Percentiles rank a stretch among this genome's conserved stretches.
phyloP scores from a whole-genome alignment of 73 alveolate species.

The Effrenium voratum region DNA sequence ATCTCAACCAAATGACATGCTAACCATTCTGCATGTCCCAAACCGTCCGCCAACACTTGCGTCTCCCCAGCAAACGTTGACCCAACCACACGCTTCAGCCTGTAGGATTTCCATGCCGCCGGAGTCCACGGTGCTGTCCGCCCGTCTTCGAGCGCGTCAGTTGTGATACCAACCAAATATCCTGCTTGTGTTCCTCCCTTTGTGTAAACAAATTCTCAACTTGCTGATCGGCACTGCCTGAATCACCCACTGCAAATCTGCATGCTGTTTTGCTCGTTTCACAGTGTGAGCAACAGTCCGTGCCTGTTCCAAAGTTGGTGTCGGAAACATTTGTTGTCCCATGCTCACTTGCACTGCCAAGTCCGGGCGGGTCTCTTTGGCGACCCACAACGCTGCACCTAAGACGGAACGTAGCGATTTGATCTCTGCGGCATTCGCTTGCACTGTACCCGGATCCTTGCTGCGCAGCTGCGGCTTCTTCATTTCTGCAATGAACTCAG shows the following conservation, averaged over 20 bases:
- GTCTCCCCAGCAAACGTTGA: not conserved
- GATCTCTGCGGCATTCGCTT: not conserved
- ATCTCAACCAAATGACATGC: not conserved
- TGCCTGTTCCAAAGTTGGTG: not conserved
- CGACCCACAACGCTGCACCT: not conserved
- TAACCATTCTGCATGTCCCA: not conserved
- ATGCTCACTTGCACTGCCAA: not conserved
- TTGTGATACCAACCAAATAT: not conserved
- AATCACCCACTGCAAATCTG: not conserved
- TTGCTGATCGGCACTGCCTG: not conserved
- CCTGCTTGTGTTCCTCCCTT: slow-evolving; percentile 8
- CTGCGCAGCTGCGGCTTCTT: not conserved
- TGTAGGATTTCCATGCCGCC: slow-evolving; percentile 1
- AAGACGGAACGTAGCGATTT: not conserved
- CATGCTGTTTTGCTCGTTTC: not conserved
- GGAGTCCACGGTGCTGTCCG: not conserved
- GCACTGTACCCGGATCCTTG: not conserved
- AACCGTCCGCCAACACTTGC: not conserved
- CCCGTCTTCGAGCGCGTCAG: not conserved
- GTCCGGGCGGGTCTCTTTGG: not conserved
- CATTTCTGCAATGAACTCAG: not conserved
- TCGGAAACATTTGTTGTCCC: not conserved
- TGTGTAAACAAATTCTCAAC: not conserved
- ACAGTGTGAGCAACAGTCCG: not conserved
- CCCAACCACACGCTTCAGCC: not conserved